Base-by-base conservation (phyloP, 192 early-diverging fungal species). In the Entomortierella parvispora region DNA sequence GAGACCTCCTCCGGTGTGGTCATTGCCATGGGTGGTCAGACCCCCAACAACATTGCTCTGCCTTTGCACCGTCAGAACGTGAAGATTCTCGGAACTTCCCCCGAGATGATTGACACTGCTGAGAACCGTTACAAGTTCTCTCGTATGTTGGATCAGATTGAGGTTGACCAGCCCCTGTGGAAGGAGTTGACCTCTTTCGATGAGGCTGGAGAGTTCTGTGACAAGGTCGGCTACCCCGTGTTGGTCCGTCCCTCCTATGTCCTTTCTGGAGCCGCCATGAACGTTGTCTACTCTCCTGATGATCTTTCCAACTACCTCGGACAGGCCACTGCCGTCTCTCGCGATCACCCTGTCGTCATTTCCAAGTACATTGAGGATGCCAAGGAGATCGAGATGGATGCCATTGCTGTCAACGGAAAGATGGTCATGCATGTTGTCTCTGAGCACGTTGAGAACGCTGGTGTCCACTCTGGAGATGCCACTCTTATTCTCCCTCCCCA, bases 111-210 rank as follows among this genome's bases (percentile, higher is more conserved):
- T 80, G 97, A 99, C 80, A 92, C 83, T 48, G 97, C 97, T 18
- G 97, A 99, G 80, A 94, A 99, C 84, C 86, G 97, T 43, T 96
- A 96, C 91, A 97, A 97, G 84, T 99, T 99, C 88, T 96, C 94
- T 44, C 92, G 94, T 75, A 94, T 96, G 89, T 89, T 92, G 68
- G 97, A 99, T 85, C 90, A 91, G 70, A 96, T 97, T 68, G 94
- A 94, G 59, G 94, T 99, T 18, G 96, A 99, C 82, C 97, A 99
- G 83, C 97, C 97, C 33, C 80, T 83, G 68, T 99, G 97, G 97
- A 95, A 96, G 76, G 96, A 99, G 85, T 84, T 99, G 34, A 96
- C 95, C 28, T 90, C 88, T 58, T 89, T 89, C 49, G 87, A 92
- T 28, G 96, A 97, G 54, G 97, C 97, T 12, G 83, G 88, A 47